Evolutionary conservation across 192 early-diverging fungal genomes (phyloP), one percentile per base, ranked within the genome.

Genomic region (Ramicandelaber brevisporus): DNA sequence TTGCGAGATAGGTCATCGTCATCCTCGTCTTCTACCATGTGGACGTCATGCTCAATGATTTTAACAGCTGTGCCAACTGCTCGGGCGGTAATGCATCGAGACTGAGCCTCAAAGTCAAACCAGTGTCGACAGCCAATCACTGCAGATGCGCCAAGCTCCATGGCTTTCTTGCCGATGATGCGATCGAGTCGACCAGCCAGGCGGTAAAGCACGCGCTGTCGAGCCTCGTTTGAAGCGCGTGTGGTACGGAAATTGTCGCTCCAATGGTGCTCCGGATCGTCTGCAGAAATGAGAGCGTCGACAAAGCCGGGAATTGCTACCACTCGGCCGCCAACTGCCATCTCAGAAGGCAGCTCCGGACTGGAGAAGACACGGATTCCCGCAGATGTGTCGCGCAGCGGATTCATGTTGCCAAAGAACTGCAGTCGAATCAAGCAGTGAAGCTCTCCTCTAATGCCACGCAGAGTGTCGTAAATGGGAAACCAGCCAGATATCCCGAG

Each of bases 191-290:
- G 50, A n/a, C 73, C 64, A 7, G 60, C 51, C 6, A 82, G 53
- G 20, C 61, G 54, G 40, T 64, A 78, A 40, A 83, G 52, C 27
- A 72, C 46, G 8, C 59, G 52, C 17, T 70, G 68, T 2, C 78
- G 60, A 1, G 70, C 61, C 31, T 83, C 73, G 43, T 83, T 83
- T 1, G 68, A 71, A 4, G 68, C 71, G 10, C 76, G 50, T 2
- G 75, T 73, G 5, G 75, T 73, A 4, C 78, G 58, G 31, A 83
- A 83, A 33, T 55, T 70, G 46, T 83, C 76, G 14, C 57, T 62
- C 70, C 73, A 78, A 29, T 78, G 68, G 41, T 78, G 80, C 46
- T 82, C 78, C 5, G 78, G 78, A 35, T 82, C 78, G 26, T 71
- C 66, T 17, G 69, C 64, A 30, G 41, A 60, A 5, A 69, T 53